These are phyloP conservation scores for Fusarium sp. DNA, from an alignment of 2,329 filamentous ascomycete species.

Conservation along the genomic window DNA sequence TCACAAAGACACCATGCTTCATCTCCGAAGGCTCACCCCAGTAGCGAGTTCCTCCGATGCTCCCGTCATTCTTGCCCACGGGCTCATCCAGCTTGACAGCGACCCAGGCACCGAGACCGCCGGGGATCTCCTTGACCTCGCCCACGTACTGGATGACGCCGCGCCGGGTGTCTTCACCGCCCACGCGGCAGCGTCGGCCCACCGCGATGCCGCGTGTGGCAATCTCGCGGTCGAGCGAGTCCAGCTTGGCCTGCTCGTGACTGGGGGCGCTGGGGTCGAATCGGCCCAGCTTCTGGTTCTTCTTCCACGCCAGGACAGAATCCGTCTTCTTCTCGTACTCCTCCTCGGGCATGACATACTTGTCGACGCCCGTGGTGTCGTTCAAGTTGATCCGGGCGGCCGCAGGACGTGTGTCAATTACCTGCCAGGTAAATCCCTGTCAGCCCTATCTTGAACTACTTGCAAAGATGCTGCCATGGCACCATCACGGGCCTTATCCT, in stretches of 20 bases:
- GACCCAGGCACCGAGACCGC: conserved; percentile 75
- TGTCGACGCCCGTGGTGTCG: conserved; percentile 84
- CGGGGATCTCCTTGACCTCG: conserved; percentile 79
- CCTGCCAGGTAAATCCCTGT: conserved; percentile 62
- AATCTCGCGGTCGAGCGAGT: conserved; percentile 77
- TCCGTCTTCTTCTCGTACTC: conserved; percentile 90
- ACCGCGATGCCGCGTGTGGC: conserved; percentile 73
- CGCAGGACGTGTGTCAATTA: conserved; percentile 82
- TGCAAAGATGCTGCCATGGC: conserved; percentile 20
- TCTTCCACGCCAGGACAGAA: conserved; percentile 96
- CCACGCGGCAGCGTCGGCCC: conserved; percentile 73
- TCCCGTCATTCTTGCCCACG: conserved; percentile 85
- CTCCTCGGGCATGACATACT: conserved; percentile 87
- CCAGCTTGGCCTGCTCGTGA: conserved; percentile 78
- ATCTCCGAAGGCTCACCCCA: conserved; percentile 73
- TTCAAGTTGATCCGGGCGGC: conserved; percentile 82
- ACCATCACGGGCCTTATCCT: conserved; percentile 14
- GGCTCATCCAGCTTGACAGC: conserved; percentile 83
- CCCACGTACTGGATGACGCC: conserved; percentile 80
- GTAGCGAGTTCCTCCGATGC: conserved; percentile 74
- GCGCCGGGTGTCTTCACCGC: conserved; percentile 75
- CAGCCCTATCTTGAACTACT: conserved; percentile 45
- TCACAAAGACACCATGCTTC: conserved; percentile 83
- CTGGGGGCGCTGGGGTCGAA: conserved; percentile 89
- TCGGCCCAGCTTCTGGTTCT: conserved; percentile 91